Evolutionary conservation across 768 basidiomycete genomes (phyloP), one percentile per base, ranked within the genome.

Genomic region (Amanita thiersii): DNA sequence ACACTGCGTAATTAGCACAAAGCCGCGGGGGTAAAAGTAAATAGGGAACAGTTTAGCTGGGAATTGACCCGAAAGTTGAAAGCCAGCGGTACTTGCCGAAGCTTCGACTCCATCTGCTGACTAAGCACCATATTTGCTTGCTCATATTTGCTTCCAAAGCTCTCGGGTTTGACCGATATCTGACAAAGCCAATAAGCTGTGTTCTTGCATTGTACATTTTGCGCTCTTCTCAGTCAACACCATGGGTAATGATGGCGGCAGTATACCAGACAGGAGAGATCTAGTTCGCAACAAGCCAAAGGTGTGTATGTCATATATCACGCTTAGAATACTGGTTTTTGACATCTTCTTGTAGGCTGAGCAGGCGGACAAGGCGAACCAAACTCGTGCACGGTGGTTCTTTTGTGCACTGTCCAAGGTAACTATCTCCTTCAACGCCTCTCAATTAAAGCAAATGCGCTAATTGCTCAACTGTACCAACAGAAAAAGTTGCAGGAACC

Each of bases 341-440:
- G 21, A 41, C 19, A 18, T 9, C 7, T 25, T 23, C 23, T 39
- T 21, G 14, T 58, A 84, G 71, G 81, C 83, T 14, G 88, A 91
- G 59, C 79, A 87, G 53, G 87, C 87, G 0, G 93, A 98, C 71
- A 88, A 80, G 61, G 83, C 88, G 1, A 91, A 91, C 52, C 85
- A 94, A 54, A 79, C 81, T 9, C 75, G 85, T 24, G 92, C 91
- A 2, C 69, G 76, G 35, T 98, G 89, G 91, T 77, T 86, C 47
- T 91, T 87, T 58, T 99, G 96, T 56, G 91, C 93, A 6, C 69
- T 99, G 3, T 96, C 93, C 30, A 97, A 97, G 77, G 92, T 88
- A 54, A 39, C 68, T 56, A n/a, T n/a, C n/a, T 15, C 2, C 11
- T 21, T 15, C 15, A 14, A 20, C 24, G 4, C 5, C 3, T 12